A percentile compares a stretch with the other conserved stretches of the same genome.
These are phyloP conservation scores for Samsoniella hepiali DNA, from an alignment of 2,329 filamentous ascomycete genomes.

Conservation along the genomic window DNA sequence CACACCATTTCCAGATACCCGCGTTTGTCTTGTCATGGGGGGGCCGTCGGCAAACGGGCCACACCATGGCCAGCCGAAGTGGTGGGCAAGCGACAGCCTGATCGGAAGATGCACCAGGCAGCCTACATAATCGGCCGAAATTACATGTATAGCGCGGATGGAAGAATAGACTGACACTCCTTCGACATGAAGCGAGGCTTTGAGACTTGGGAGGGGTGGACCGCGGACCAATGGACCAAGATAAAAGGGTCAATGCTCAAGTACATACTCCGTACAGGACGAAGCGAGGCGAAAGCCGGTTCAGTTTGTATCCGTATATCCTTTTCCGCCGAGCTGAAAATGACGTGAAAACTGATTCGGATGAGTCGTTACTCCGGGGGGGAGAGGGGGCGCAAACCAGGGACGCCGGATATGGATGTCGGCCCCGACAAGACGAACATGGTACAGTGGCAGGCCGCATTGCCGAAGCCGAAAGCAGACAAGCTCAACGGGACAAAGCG, in stretches of 20 bases:
- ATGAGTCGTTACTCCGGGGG: slow-evolving; percentile 6
- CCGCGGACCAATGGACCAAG: neutral
- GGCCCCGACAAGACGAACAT: slow-evolving; percentile 1
- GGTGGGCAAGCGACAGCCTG: neutral
- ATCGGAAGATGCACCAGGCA: neutral
- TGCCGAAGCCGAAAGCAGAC: slow-evolving; percentile 1
- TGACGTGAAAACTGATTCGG: slow-evolving; percentile 2
- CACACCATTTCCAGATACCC: neutral
- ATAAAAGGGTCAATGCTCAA: neutral
- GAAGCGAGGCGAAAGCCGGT: slow-evolving; percentile 5
- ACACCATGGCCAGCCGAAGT: too few species aligned
- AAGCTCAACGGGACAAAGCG: neutral
- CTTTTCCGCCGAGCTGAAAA: neutral
- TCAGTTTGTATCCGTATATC: neutral
- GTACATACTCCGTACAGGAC: neutral
- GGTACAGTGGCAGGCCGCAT: neutral
- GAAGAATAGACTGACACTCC: neutral
- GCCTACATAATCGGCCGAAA: neutral
- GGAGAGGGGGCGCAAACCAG: neutral
- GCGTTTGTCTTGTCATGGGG: neutral
- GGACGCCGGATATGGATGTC: slow-evolving; percentile 11
- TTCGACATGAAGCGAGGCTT: neutral
- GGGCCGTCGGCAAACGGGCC: neutral
- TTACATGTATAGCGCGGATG: neutral
- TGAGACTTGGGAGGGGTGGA: neutral